Base-by-base conservation (phyloP, 805 yeast species). In the Diddensiella santjacobensis region DNA sequence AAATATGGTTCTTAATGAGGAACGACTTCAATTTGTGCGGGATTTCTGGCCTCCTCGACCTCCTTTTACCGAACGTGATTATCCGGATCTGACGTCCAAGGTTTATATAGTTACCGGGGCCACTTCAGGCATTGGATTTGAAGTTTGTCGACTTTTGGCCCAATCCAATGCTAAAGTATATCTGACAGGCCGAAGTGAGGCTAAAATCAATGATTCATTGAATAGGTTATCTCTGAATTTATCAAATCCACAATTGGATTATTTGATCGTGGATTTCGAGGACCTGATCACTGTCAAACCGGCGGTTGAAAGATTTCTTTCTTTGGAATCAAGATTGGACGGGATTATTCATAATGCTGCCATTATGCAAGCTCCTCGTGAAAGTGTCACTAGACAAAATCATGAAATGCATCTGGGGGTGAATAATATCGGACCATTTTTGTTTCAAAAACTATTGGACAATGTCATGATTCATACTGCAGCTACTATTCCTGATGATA, bases 331-430 rank as follows among this genome's bases (percentile, higher is more conserved):
- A 3, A 52, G 54, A 4, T 47, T 74, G 39, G 66, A 74, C 45
- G 61, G 70, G 1, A 62, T 72, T 19, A 61, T 74, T 26, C 68
- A 71, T 53, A 75, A 74, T 55, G 78, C 77, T 8, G 77, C 76
- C 29, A 69, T 75, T 2, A 70, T 72, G 74, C 26, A 29, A n/a
- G 71, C 72, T 2, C 71, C 75, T 2, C 43, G 42, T 0, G 53
- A 48, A 17, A 45, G 45, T 13, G 41, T 48, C 20, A 69, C 79
- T 3, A 52, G 58, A 10, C 78, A 78, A 59, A 78, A 77, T 4
- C 69, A 65, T 48, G 81, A 78, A 43, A 47, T 64, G 31, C 77
- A 73, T 47, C 59, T 75, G 39, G 81, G 78, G 5, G 70, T 72
- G 18, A 78, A 77, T 57, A 67, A 58, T 22, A 53, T 78, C 13